Percentiles rank a stretch among this genome's conserved stretches.
Evolutionary conservation across 2,329 filamentous ascomycete genomes (phyloP).

Genomic region (Diaporthe aspalathi): DNA sequence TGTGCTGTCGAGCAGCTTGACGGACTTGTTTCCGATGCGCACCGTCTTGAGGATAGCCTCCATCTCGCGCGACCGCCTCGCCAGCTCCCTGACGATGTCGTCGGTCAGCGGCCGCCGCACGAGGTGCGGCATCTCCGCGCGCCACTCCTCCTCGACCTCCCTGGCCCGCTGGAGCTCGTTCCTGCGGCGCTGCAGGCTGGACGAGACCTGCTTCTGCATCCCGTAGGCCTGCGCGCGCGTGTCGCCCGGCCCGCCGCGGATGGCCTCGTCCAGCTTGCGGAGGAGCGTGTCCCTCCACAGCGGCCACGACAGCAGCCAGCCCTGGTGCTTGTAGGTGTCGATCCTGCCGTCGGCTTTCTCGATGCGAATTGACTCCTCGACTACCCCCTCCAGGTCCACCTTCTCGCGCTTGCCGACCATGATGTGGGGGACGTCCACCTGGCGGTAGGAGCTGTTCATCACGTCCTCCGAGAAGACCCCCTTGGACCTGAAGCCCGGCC

Average conservation of each 20-base stretch:
- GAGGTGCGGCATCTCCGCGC: background rate
- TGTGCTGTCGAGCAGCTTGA: conserved; percentile 13
- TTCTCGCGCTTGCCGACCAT: background rate
- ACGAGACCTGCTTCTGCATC: background rate
- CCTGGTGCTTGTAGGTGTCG: background rate
- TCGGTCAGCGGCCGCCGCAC: conserved; percentile 3
- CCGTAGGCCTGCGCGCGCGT: background rate
- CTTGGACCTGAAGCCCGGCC: conserved; percentile 14
- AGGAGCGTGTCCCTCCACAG: conserved; percentile 8
- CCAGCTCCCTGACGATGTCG: background rate
- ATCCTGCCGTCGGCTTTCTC: conserved; percentile 5
- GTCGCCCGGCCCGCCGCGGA: conserved; percentile 23
- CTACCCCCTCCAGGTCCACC: background rate
- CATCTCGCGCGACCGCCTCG: conserved; percentile 16
- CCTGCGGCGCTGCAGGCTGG: conserved; percentile 1
- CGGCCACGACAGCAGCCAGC: conserved; percentile 31
- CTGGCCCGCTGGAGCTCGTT: background rate
- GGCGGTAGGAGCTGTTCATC: conserved; percentile 7
- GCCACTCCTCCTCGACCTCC: background rate
- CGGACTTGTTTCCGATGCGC: background rate
- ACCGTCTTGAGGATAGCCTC: conserved; percentile 14
- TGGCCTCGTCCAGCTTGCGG: conserved; percentile 18
- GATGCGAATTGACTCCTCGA: background rate
- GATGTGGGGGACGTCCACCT: conserved; percentile 31
- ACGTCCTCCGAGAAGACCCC: background rate